Base-by-base conservation (phyloP, 768 basidiomycete genomes). In the Megacollybia marginata region DNA sequence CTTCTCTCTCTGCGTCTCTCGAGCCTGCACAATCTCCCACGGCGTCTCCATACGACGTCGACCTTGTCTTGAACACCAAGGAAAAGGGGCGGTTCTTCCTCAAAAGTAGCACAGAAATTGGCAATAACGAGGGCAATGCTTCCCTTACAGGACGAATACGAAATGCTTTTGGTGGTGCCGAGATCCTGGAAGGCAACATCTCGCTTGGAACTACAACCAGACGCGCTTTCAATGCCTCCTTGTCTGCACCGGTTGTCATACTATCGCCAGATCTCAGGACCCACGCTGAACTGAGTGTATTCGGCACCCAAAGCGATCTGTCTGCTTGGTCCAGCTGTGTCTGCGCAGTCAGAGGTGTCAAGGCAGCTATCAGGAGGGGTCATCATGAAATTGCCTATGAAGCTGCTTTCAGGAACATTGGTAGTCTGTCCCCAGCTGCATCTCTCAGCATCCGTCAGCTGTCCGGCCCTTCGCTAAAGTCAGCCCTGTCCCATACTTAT, bases 81-180 rank as follows among this genome's bases (percentile, higher is more conserved):
- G 94, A 97, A 64, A 79, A 78, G 49, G 81, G 89, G 5, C 71
- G 89, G 34, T 80, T 84, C 56, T 91, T 76, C 56, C 58, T 94
- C 7, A 89, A 87, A 54, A 89, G 84, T 2, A 77, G 88, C 5
- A 97, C 94, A 3, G 93, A 97, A 59, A 71, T 97, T 6, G 95
- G 96, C 4, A 92, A 95, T 52, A 86, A 84, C 46, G 96, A 97
- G 64, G 95, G 90, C 10, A 92, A 71, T 49, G 92, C 92, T n/a
- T 87, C 84, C 48, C 78, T 85, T 36, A 89, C 85, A 5, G 92
- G 80, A 7, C 81, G 87, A 46, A 66, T 97, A 36, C 76, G 88
- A 12, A 98, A 98, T 65, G 78, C 87, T 5, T 87, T 98, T 56
- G 95, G 95, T 20, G 88, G 92, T 7, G 95, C 87, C 13, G 95